Evolutionary conservation across 2,329 filamentous ascomycete species (phyloP).

Genomic region (Calonectria pauciramosa): DNA sequence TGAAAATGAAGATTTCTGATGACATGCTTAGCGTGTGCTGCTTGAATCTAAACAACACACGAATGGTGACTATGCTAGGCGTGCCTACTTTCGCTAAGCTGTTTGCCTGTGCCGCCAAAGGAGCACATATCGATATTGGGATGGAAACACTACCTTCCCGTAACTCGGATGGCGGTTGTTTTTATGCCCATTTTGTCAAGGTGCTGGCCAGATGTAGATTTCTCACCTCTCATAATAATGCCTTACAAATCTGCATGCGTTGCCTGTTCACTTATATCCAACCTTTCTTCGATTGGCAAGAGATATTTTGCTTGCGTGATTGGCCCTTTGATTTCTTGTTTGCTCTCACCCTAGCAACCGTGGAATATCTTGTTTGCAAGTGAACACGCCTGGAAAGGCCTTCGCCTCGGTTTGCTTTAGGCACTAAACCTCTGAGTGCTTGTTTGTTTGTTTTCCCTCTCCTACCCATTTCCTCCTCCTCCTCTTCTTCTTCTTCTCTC

Average conservation of each 20-base stretch:
- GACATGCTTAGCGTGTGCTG: background rate
- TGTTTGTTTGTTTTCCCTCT: background rate
- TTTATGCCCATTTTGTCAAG: background rate
- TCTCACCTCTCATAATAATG: background rate
- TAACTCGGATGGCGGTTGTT: background rate
- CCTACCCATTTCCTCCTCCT: too few species aligned
- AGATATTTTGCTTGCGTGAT: background rate
- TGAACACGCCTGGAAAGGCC: background rate
- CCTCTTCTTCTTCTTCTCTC: background rate
- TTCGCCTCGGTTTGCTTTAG: background rate
- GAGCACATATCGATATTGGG: background rate
- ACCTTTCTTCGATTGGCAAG: too few species aligned
- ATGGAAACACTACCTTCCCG: background rate
- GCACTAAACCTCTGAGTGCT: background rate
- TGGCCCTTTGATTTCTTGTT: background rate
- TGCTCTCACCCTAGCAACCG: background rate
- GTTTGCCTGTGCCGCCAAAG: background rate
- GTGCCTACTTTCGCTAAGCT: background rate
- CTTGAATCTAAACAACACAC: background rate
- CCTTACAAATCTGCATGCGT: background rate
- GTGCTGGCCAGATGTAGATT: background rate
- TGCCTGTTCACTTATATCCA: background rate
- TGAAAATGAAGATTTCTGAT: background rate
- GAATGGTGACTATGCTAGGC: background rate
- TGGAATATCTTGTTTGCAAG: background rate